A percentile compares a stretch with the other conserved stretches of the same genome.
Conservation (phyloP, 208 protist species). For the Lotmaria passim region DNA sequence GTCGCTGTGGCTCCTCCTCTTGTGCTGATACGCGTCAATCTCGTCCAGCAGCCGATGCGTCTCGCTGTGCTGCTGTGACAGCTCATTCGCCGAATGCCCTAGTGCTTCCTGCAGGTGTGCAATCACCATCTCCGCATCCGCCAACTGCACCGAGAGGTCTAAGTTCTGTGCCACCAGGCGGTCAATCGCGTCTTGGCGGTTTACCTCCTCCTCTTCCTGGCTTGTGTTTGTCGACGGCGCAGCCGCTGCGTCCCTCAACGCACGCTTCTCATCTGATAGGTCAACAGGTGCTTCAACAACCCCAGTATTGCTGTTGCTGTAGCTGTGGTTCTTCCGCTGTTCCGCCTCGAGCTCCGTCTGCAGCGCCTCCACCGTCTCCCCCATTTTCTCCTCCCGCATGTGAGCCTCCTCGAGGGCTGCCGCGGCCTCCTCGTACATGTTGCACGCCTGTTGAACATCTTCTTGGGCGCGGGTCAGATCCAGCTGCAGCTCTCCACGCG, state of each 20-base stretch:
- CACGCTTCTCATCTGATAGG: not conserved
- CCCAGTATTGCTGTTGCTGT: not conserved
- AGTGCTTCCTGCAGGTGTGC: slow-evolving; percentile 35
- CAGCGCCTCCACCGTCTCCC: slow-evolving; percentile 46
- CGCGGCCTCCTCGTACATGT: slow-evolving; percentile 32
- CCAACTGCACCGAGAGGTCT: slow-evolving; percentile 41
- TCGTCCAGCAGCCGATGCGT: slow-evolving; percentile 31
- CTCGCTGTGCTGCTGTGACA: slow-evolving; percentile 33
- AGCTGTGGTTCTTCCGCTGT: slow-evolving; percentile 18
- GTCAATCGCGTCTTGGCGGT: slow-evolving; percentile 15
- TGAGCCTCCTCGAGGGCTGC: slow-evolving; percentile 35
- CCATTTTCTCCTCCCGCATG: slow-evolving; percentile 51
- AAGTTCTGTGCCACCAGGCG: slow-evolving; percentile 37
- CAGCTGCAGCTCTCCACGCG: slow-evolving; percentile 37
- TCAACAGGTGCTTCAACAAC: not conserved
- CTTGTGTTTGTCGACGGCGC: not conserved
- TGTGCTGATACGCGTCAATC: slow-evolving; percentile 34
- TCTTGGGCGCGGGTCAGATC: slow-evolving; percentile 29
- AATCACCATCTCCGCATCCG: slow-evolving; percentile 42
- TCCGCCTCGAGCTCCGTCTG: slow-evolving; percentile 34
- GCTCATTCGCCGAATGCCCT: slow-evolving; percentile 25
- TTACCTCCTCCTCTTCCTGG: not conserved
- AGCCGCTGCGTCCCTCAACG: not conserved
- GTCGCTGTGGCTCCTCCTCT: slow-evolving; percentile 4
- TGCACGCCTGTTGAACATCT: slow-evolving; percentile 24